A percentile compares a stretch with the other conserved stretches of the same genome.
Evolutionary conservation across 2,329 filamentous ascomycete species (phyloP).

Genomic region (Penicillium freii): DNA sequence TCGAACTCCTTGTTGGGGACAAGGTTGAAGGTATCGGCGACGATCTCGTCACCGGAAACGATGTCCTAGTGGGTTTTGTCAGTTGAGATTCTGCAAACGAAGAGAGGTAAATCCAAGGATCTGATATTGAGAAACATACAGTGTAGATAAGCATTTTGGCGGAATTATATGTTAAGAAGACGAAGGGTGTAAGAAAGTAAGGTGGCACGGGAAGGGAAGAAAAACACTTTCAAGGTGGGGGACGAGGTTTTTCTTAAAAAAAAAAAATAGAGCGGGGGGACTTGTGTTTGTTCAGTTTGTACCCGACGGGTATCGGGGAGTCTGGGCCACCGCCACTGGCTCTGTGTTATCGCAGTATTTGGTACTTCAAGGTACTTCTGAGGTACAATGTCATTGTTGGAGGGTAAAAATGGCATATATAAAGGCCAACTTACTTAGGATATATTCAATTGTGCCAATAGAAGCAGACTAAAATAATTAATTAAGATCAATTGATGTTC

Average conservation of each 20-base stretch:
- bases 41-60: constrained; percentile 86
- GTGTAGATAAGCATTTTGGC: constrained; percentile 73
- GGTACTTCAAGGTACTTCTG: background rate
- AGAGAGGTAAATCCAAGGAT: background rate
- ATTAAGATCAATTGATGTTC: background rate
- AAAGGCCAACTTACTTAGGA: fast-evolving
- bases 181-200: constrained; percentile 25
- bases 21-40: constrained; percentile 90
- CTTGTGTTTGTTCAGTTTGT: constrained; percentile 16
- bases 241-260: constrained; percentile 25
- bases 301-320: background rate
- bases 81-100: constrained; percentile 10
- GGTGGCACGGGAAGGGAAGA: constrained; percentile 19
- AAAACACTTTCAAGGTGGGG: constrained; percentile 33
- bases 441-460: background rate
- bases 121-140: constrained; percentile 44
- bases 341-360: background rate
- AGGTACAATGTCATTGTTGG: too few relatives aligned
- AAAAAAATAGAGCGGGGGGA: constrained; percentile 3
- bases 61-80: constrained; percentile 64
- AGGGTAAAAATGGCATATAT: too few relatives aligned
- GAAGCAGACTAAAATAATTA: fast-evolving
- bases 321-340: constrained; percentile 5
- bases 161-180: constrained; percentile 26
- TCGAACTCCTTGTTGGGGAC: constrained; percentile 62